Conservation (phyloP, 805 yeast species). For the Zygotorulaspora florentina region DNA sequence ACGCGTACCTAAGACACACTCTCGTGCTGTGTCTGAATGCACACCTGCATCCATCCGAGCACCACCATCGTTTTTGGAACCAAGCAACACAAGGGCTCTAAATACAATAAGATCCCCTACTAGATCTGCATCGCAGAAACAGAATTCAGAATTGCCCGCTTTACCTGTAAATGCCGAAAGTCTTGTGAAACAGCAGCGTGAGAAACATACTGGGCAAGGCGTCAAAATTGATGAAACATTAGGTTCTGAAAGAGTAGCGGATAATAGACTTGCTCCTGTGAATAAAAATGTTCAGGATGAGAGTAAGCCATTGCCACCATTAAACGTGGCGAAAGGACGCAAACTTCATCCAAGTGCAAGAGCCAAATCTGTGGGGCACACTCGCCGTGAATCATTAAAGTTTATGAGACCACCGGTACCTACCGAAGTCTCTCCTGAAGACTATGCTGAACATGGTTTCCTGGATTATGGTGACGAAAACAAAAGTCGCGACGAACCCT, state of each 20-base stretch:
- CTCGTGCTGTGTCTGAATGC: slow-evolving; percentile 40
- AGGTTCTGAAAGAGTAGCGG: slow-evolving; percentile 6
- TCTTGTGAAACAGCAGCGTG: slow-evolving; percentile 32
- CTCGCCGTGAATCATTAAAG: slow-evolving; percentile 56
- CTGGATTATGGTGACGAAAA: slow-evolving; percentile 44
- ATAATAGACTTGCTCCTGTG: slow-evolving; percentile 5
- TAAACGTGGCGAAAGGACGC: slow-evolving; percentile 28
- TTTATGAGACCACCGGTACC: slow-evolving; percentile 33
- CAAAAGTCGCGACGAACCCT: slow-evolving; percentile 48
- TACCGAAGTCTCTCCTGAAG: slow-evolving; percentile 33
- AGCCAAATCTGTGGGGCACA: slow-evolving; percentile 74
- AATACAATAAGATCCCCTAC: slow-evolving; percentile 18
- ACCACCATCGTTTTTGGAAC: slow-evolving; percentile 32
- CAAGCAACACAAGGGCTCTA: neutral
- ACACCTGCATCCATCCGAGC: slow-evolving; percentile 25
- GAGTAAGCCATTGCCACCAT: slow-evolving; percentile 24
- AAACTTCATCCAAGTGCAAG: slow-evolving; percentile 75
- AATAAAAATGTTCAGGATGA: slow-evolving; percentile 14
- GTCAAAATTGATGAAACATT: slow-evolving; percentile 18
- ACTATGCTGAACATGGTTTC: slow-evolving; percentile 43
- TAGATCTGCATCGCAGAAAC: slow-evolving; percentile 28
- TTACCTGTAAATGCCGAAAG: slow-evolving; percentile 35
- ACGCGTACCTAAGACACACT: slow-evolving; percentile 25
- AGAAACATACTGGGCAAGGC: slow-evolving; percentile 21
- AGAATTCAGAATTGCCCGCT: slow-evolving; percentile 31